A percentile compares a stretch with the other conserved stretches of the same genome.
phyloP scores from a whole-genome alignment of 139 green algal genomes.

The Diplosphaera chodatii region DNA sequence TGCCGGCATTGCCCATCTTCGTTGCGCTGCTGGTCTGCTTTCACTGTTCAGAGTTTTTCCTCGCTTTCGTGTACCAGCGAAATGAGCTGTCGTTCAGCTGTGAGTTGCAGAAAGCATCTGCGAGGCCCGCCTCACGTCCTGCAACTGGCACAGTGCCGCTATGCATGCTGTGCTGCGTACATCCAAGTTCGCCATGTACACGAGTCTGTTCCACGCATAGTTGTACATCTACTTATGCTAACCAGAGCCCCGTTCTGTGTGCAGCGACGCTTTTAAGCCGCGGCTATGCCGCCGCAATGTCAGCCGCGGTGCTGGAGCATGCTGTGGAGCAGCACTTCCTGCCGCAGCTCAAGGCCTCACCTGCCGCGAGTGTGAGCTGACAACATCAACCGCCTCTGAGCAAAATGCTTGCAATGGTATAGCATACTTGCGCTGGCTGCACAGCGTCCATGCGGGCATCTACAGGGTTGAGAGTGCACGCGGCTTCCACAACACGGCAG shows the following conservation, averaged over 20 bases:
- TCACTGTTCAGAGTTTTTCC: slow-evolving; percentile 58
- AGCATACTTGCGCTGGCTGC: no score
- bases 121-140: background rate
- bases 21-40: slow-evolving; percentile 39
- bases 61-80: slow-evolving; percentile 42
- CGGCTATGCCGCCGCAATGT: slow-evolving; percentile 7
- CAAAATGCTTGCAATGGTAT: slow-evolving; percentile 1
- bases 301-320: background rate
- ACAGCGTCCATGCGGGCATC: no score
- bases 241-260: background rate
- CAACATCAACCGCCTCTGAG: background rate
- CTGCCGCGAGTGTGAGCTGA: background rate
- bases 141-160: background rate
- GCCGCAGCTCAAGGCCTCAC: background rate
- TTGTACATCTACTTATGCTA: no score
- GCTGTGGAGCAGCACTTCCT: background rate
- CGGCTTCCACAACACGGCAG: no score
- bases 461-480: no score
- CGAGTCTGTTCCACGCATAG: no score
- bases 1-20: slow-evolving; percentile 6
- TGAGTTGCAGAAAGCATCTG: slow-evolving; percentile 14
- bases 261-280: slow-evolving; percentile 45
- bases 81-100: slow-evolving; percentile 42
- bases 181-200: no score
- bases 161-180: no score